Percentiles rank a stretch among this genome's conserved stretches.
phyloP scores from a whole-genome alignment of 1,139 yeast genomes.

The Magnusiomyces sp. region DNA sequence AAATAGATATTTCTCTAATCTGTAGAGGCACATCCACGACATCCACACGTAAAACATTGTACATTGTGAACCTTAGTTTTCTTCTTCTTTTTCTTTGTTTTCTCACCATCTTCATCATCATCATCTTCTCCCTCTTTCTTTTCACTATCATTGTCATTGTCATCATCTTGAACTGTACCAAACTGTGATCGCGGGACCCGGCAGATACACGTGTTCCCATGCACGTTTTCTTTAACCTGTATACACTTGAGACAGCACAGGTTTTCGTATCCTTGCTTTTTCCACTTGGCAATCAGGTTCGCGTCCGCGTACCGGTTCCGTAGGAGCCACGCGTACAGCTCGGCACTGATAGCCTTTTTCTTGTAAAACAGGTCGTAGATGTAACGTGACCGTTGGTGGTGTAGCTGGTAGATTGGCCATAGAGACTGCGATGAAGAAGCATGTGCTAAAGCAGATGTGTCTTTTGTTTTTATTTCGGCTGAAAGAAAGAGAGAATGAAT shows the following conservation, averaged over 20 bases:
- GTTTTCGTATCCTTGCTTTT: slow-evolving; percentile 80
- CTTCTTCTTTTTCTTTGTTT: slow-evolving; percentile 18
- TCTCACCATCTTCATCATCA: slow-evolving; percentile 10
- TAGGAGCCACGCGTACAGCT: slow-evolving; percentile 71
- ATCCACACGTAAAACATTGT: slow-evolving; percentile 82
- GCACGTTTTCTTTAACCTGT: slow-evolving; percentile 51
- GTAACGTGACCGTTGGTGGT: slow-evolving; percentile 71
- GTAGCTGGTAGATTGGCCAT: slow-evolving; percentile 66
- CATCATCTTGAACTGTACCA: slow-evolving; percentile 21
- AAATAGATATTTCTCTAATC: slow-evolving; percentile 35
- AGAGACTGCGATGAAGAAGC: slow-evolving; percentile 34
- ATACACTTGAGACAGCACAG: slow-evolving; percentile 81
- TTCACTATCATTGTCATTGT: not conserved
- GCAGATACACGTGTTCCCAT: slow-evolving; percentile 70
- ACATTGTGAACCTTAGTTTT: slow-evolving; percentile 31
- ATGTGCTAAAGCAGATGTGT: slow-evolving; percentile 19
- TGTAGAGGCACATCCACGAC: slow-evolving; percentile 80
- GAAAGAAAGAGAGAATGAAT: not conserved
- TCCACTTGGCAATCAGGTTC: slow-evolving; percentile 81
- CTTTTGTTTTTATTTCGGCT: slow-evolving; percentile 1
- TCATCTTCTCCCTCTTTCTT: slow-evolving; percentile 8
- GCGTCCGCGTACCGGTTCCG: slow-evolving; percentile 61
- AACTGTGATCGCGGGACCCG: slow-evolving; percentile 62
- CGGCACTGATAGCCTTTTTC: slow-evolving; percentile 48
- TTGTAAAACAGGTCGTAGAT: slow-evolving; percentile 67